Conservation (phyloP, 306 rosid species). For the Acacia confusa region DNA sequence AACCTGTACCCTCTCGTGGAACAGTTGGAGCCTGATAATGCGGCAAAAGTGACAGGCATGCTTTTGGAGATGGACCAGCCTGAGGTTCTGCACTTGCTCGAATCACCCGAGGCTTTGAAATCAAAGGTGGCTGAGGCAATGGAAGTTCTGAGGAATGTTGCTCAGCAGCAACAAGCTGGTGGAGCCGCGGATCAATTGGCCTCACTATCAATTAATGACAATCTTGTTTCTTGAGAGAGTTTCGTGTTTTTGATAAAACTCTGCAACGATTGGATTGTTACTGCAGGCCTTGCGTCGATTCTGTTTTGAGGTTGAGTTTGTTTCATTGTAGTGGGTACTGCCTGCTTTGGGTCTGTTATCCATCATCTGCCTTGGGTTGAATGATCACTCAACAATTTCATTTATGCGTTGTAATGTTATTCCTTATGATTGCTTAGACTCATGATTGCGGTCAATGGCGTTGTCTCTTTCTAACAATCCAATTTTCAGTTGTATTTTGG, state of each 20-base stretch:
- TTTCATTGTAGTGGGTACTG: slow-evolving; percentile 31
- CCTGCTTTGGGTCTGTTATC: background rate
- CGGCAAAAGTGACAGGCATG: slow-evolving; percentile 99
- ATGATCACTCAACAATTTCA: background rate
- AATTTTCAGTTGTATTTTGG: too few species aligned
- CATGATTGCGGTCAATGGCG: background rate
- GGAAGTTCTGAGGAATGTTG: slow-evolving; percentile 90
- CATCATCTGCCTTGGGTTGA: background rate
- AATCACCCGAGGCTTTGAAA: slow-evolving; percentile 96
- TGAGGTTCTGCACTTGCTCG: slow-evolving; percentile 94
- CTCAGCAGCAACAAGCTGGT: slow-evolving; percentile 90
- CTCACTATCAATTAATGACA: slow-evolving; percentile 75
- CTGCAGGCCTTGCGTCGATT: slow-evolving; percentile 34
- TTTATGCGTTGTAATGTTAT: background rate
- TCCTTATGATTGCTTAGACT: background rate
- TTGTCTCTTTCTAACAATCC: background rate
- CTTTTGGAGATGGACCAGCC: slow-evolving; percentile 99
- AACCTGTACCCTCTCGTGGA: slow-evolving; percentile 97
- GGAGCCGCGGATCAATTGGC: slow-evolving; percentile 84
- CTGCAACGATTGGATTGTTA: slow-evolving; percentile 28
- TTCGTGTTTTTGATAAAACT: slow-evolving; percentile 19
- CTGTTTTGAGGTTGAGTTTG: slow-evolving; percentile 42
- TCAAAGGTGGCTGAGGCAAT: slow-evolving; percentile 98
- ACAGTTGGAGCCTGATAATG: slow-evolving; percentile 91
- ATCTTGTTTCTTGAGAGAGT: slow-evolving; percentile 65